phyloP scores from a whole-genome alignment of 1,284 basidiomycete species.

The Lignosus rhinocerotis region DNA sequence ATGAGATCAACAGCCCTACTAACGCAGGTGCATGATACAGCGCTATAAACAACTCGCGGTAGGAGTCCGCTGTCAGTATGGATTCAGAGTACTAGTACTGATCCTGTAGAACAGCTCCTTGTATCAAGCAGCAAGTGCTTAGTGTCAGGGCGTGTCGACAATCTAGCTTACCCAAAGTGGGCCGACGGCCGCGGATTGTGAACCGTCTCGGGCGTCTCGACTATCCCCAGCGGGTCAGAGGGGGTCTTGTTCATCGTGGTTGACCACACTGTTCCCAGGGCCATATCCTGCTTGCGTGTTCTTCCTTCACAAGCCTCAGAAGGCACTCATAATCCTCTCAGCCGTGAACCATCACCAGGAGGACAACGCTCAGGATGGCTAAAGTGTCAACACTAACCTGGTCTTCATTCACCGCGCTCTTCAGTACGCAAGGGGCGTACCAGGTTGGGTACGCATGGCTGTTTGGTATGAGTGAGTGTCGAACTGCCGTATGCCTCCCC shows the following conservation, averaged over 20 bases:
- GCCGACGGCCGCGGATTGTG: neutral
- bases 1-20: no score
- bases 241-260: neutral
- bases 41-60: no score
- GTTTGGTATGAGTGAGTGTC: constrained; percentile 66
- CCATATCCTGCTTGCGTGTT: constrained; percentile 18
- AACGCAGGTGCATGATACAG: no score
- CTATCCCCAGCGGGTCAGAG: neutral
- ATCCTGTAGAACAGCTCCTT: neutral
- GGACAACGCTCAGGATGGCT: constrained; percentile 12
- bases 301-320: neutral
- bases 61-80: neutral
- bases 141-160: neutral
- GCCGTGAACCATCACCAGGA: neutral
- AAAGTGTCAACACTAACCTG: constrained; percentile 37
- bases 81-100: neutral
- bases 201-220: neutral
- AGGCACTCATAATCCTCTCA: neutral
- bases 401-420: constrained; percentile 40
- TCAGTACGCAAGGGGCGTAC: constrained; percentile 52
- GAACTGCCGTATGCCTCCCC: neutral
- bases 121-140: neutral
- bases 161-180: neutral
- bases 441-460: constrained; percentile 59
- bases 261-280: constrained; percentile 4